These are phyloP conservation scores for Vanrija sp. DNA, from an alignment of 1,284 basidiomycete genomes.

Conservation along the genomic window DNA sequence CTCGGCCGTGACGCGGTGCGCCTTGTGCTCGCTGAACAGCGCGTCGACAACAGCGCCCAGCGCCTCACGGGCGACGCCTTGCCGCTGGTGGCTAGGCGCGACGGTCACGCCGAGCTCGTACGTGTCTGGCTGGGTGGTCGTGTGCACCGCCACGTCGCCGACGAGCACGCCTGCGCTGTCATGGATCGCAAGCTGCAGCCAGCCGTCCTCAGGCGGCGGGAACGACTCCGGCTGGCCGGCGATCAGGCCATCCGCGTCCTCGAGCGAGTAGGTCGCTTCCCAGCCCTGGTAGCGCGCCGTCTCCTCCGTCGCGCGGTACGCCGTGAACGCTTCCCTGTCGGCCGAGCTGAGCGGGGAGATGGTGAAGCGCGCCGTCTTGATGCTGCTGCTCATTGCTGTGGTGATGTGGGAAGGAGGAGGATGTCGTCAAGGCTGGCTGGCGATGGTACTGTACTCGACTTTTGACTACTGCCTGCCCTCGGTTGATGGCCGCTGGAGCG, in stretches of 20 bases:
- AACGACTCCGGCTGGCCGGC: background rate
- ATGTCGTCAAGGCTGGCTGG: too few relatives aligned
- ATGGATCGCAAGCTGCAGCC: slow-evolving; percentile 5
- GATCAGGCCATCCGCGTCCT: background rate
- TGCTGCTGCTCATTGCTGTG: too few relatives aligned
- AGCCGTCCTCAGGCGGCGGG: background rate
- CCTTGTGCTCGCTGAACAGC: background rate
- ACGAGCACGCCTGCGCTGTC: background rate
- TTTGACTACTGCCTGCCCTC: too few relatives aligned
- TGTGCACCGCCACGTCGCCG: slow-evolving; percentile 1
- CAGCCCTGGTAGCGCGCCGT: slow-evolving; percentile 5
- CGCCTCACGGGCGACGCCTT: background rate
- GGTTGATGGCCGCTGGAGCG: too few relatives aligned
- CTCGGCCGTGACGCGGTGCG: background rate
- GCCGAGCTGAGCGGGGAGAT: background rate
- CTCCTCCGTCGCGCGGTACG: slow-evolving; percentile 1
- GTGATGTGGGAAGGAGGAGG: too few relatives aligned
- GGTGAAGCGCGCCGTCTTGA: background rate
- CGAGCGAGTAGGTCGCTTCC: background rate
- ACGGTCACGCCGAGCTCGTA: slow-evolving; percentile 5
- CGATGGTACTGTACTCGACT: too few relatives aligned
- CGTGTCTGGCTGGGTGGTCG: background rate
- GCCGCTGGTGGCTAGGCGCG: background rate
- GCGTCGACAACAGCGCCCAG: background rate
- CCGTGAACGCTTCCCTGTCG: slow-evolving; percentile 4